Base-by-base conservation (phyloP, 768 basidiomycete species). In the Leccinellum luteum region DNA sequence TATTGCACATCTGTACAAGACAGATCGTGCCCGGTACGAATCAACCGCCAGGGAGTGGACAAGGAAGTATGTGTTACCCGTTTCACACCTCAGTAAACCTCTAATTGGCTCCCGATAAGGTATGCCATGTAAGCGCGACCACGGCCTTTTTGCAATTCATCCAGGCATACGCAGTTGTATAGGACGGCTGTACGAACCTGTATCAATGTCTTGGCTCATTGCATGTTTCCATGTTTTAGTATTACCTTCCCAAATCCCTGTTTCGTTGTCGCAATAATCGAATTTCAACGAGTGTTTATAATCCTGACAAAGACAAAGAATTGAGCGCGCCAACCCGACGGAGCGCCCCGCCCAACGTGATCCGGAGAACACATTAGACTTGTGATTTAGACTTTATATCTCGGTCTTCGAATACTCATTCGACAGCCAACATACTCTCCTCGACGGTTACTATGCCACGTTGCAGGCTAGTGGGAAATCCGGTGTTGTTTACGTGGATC, bases 31-130 rank as follows among this genome's bases (percentile, higher is more conserved):
- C 62, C 87, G 95, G 68, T 99, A 99, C 72, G 97, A 98, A 77
- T 91, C 94, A 59, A 98, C 94, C 32, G 97, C 97, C 27, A 83
- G 94, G 78, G 97, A 99, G 81, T 99, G 96, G 96, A 96, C 96
- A 75, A 89, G 96, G 85, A 98, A 98, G 95, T 98, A 70, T 66
- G 91, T 75, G 25, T 23, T 3, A 7, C 0, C 28, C n/a, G 10
- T 45, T 25, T 7, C 28, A 3, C 8, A 44, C n/a, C 53, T 13
- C 2, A 14, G 35, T 38, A 32, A 43, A 27, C 47, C 23, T 14
- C 57, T 61, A 27, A 64, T 53, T 17, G 23, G 15, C 21, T 51
- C 28, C 43, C 4, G 13, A 25, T 25, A 30, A 79, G 78, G 64
- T 80, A 80, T 61, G 79, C 84, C 61, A 84, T 85, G 83, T 85